phyloP scores from a whole-genome alignment of 176 grass and related monocot genomes.

The Aegilops bicornis region DNA sequence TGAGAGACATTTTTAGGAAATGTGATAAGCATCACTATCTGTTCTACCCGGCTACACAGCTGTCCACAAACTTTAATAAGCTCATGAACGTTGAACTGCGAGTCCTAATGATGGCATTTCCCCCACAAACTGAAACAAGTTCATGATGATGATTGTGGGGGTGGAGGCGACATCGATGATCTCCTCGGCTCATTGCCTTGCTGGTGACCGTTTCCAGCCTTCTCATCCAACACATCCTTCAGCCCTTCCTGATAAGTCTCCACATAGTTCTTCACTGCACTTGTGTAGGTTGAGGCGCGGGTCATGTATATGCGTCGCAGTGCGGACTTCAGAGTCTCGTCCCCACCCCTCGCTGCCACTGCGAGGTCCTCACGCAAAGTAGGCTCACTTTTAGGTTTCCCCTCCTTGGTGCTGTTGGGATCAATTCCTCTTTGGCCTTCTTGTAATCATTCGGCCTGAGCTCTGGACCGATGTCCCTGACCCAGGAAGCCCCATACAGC shows the following conservation, averaged over 20 bases:
- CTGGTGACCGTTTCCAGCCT: neutral
- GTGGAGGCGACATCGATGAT: neutral
- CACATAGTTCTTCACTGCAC: constrained; percentile 24
- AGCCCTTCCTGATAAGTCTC: constrained; percentile 35
- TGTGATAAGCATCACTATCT: neutral
- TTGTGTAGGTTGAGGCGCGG: constrained; percentile 16
- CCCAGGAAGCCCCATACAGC: neutral
- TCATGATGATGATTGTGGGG: neutral
- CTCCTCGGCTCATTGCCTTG: neutral
- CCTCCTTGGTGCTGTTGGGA: neutral
- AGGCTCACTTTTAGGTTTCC: neutral
- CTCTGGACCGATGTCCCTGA: constrained; percentile 44
- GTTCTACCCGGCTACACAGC: neutral
- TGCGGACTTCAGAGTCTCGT: constrained; percentile 5
- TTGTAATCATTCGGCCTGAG: constrained; percentile 50
- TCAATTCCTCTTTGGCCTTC: neutral
- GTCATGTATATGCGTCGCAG: constrained; percentile 34
- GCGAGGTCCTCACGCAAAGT: constrained; percentile 14
- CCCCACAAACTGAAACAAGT: neutral
- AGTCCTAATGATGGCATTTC: neutral
- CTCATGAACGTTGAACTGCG: neutral
- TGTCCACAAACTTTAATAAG: neutral
- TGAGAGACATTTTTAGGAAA: neutral
- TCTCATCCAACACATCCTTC: constrained; percentile 34
- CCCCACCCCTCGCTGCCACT: neutral